Evolutionary conservation across 2,329 filamentous ascomycete species (phyloP).

Genomic region (Pleurostoma richardsiae): DNA sequence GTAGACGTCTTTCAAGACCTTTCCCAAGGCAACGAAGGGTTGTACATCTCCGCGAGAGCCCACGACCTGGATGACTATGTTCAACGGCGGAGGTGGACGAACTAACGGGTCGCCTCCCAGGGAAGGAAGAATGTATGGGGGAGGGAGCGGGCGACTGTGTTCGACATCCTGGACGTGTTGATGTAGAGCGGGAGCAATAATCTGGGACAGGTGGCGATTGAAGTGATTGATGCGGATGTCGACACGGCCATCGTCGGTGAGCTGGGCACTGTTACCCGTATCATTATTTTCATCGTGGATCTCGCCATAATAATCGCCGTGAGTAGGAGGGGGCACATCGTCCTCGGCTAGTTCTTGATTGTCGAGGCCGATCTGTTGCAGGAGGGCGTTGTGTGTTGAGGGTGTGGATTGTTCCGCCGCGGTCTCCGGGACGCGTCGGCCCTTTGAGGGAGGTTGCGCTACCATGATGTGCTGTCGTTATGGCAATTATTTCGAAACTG

Average conservation of each 20-base stretch:
- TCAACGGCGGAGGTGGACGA: slow-evolving; percentile 21
- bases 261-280: slow-evolving; percentile 21
- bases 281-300: slow-evolving; percentile 27
- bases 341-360: slow-evolving; percentile 13
- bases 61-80: slow-evolving; percentile 52
- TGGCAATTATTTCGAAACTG: slow-evolving; percentile 3
- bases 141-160: slow-evolving; percentile 1
- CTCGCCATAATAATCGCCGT: slow-evolving; percentile 31
- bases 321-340: slow-evolving; percentile 26
- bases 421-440: slow-evolving; percentile 8
- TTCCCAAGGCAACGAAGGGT: slow-evolving; percentile 53
- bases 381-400: slow-evolving; percentile 13
- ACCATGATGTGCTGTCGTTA: slow-evolving; percentile 10
- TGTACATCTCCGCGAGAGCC: slow-evolving; percentile 50
- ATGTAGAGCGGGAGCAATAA: slow-evolving; percentile 2
- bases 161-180: slow-evolving; percentile 1
- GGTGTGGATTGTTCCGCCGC: slow-evolving; percentile 17
- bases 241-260: slow-evolving; percentile 11
- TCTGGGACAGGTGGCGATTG: slow-evolving; percentile 8
- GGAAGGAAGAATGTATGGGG: slow-evolving; percentile 4
- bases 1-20: slow-evolving; percentile 33
- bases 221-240: slow-evolving; percentile 10
- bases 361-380: slow-evolving; percentile 16
- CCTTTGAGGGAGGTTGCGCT: slow-evolving; percentile 12
- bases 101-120: slow-evolving; percentile 1